Conservation (phyloP, 179 eudicot species). For the Spergularia azorica region DNA sequence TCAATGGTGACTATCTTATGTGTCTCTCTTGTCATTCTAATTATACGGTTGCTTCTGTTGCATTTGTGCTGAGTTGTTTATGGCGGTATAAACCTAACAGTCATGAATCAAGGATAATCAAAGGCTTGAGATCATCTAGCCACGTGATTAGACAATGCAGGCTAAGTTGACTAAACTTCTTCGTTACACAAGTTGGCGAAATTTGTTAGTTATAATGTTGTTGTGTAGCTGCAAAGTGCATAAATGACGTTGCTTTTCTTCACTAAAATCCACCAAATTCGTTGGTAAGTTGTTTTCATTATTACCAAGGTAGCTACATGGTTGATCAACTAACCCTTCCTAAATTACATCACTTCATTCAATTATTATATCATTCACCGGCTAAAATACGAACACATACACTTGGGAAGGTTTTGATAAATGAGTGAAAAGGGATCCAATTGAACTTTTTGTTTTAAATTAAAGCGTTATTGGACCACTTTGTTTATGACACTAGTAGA, state of each 20-base stretch:
- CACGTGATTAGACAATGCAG: not conserved
- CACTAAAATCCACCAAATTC: constrained; percentile 3
- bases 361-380: too few species aligned
- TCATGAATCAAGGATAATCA: too few species aligned
- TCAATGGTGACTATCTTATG: not conserved
- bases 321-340: constrained; percentile 27
- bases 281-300: constrained; percentile 10
- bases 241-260: not conserved
- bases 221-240: not conserved
- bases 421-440: too few species aligned
- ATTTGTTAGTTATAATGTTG: not conserved
- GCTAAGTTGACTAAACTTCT: not conserved
- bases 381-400: too few species aligned
- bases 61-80: too few species aligned
- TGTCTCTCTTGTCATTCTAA: not conserved
- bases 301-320: constrained; percentile 8
- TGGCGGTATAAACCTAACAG: too few species aligned
- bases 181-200: not conserved
- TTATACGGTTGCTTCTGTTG: not conserved
- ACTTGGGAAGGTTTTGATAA: too few species aligned
- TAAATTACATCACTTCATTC: not conserved
- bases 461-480: too few species aligned
- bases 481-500: too few species aligned
- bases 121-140: not conserved
- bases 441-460: too few species aligned